Base-by-base conservation (phyloP, 345 rosid species). In the Limnanthes douglasii region DNA sequence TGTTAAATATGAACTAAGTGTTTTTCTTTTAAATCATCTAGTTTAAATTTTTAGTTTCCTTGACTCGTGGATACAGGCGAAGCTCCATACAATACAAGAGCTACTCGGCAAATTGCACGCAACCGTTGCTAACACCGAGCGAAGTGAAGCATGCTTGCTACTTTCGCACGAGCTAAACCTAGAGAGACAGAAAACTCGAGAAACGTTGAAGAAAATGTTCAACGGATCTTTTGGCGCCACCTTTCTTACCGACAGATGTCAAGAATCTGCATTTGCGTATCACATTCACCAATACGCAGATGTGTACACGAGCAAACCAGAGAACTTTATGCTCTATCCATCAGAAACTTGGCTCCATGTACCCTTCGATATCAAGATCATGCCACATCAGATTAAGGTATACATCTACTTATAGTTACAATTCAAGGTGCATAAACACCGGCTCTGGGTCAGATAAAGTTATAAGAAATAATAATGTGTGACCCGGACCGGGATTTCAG, bases 301-400 rank as follows among this genome's bases (percentile, higher is more conserved):
- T 40, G 88, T 69, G 29, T 86, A 81, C 61, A 79, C 95, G 39
- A 76, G 97, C 41, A 83, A 79, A 53, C 90, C 93, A 2, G 95
- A 88, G 63, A 88, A 88, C 61, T 88, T 88, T 46, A 44, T 83
- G 68, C 61, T 54, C 22, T 66, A 79, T 53, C 60, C 66, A 24
- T 78, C 90, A 0, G 97, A 83, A 51, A 86, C 95, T n/a, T 88
- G 97, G 97, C 84, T 79, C 57, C 90, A 83, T 48, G 86, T 45
- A 29, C 93, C 97, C 21, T 79, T 37, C 35, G 86, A 88, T 61
- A 62, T 88, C 66, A 83, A 88, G 64, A 79, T 83, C 59, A 76
- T 88, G 95, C 97, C 97, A 37, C 95, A 88, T 70, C 97, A 88
- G 53, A 54, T 83, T 32, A 88, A 88, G 95, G 97, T 88, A 58